phyloP scores from a whole-genome alignment of 2,329 filamentous ascomycete species.

The Pseudogymnoascus sp. region DNA sequence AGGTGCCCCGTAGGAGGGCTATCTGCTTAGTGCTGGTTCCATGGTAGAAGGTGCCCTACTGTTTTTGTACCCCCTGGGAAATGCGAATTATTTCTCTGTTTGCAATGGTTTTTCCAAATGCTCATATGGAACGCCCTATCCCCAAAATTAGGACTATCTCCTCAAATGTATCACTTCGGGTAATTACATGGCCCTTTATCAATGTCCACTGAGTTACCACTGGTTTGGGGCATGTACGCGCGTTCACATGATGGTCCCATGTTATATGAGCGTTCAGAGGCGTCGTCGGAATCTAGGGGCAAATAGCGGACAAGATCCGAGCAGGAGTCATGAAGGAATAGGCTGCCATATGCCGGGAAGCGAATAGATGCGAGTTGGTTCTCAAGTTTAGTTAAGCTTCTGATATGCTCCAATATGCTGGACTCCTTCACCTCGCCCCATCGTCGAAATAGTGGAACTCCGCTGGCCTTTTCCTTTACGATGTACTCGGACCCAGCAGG shows the following conservation, averaged over 20 bases:
- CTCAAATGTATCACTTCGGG: background rate
- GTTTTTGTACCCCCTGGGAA: background rate
- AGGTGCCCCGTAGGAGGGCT: background rate
- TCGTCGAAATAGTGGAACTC: conserved; percentile 25
- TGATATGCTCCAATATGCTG: conserved; percentile 15
- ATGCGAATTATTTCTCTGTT: background rate
- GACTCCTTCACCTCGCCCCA: conserved; percentile 16
- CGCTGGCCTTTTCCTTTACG: conserved; percentile 31
- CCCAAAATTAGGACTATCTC: background rate
- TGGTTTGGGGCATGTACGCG: background rate
- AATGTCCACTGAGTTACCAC: background rate
- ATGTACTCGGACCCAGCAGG: conserved; percentile 31
- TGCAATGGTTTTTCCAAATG: background rate
- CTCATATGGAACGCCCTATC: background rate
- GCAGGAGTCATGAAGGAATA: background rate
- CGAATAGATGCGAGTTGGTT: background rate
- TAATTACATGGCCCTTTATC: background rate
- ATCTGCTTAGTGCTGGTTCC: background rate
- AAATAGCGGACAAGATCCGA: background rate
- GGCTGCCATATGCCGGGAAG: background rate
- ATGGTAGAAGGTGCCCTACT: background rate
- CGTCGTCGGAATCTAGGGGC: background rate
- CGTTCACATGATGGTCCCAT: background rate
- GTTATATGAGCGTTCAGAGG: background rate
- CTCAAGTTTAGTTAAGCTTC: background rate